Base-by-base conservation (phyloP, 2,329 filamentous ascomycete genomes). In the Metarhizium album region DNA sequence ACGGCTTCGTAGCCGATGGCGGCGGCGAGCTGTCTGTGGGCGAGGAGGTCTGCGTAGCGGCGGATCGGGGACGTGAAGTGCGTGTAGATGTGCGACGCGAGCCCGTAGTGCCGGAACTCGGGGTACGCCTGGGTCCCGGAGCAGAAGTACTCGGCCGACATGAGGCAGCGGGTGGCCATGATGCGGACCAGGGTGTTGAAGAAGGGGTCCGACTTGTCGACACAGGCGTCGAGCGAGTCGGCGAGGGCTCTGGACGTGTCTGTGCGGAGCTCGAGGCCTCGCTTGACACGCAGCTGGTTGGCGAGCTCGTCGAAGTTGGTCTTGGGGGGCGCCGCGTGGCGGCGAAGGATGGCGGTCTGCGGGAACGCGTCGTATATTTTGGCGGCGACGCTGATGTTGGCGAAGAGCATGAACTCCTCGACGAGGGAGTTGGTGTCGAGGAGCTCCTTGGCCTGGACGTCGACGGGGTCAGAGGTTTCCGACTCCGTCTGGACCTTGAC, bases 171-270 rank as follows among this genome's bases (percentile, higher is more conserved):
- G 8, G 93, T 98, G 9, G 93, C 93, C 74, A 98, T 87, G 70
- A 98, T 95, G 64, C 93, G 88, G 59, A 98, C 85, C 23, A 98
- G 82, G 2, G 91, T 98, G 76, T 98, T 98, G 79, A 98, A 97
- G 74, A 96, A 98, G 27, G 91, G 89, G 60, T 97, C 87, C 9
- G 74, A 65, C 0, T 82, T 70, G 62, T 96, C 90, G 46, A 85
- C 76, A 65, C 93, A 98, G 33, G 70, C 73, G 67, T 98, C 93
- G 1, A 98, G 79, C 18, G 89, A 95, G 67, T 94, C 89, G 48
- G 94, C 93, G 14, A 98, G 79, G n/a, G 90, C 89, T 63, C 88
- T 88, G 9, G 90, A 96, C 45, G 87, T 93, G 56, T 94, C 90
- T 35, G 85, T 84, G 53, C 81, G 82, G 2, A 98, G 77, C 57